These are phyloP conservation scores for Trypanosoma theileri DNA, from an alignment of 208 protist genomes.

Conservation along the genomic window DNA sequence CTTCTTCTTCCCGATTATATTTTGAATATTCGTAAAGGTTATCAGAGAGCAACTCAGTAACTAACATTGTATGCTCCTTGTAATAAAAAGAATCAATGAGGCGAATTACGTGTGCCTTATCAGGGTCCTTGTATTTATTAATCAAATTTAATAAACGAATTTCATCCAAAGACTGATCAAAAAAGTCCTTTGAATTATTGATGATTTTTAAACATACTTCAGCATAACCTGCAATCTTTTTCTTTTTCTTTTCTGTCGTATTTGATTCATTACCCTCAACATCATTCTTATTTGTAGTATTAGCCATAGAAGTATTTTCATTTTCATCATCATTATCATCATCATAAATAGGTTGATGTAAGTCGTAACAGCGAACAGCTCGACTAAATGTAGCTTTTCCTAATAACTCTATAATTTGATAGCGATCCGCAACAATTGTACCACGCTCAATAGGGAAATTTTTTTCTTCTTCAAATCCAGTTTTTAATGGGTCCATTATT, in stretches of 20 bases:
- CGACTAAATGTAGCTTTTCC: constrained; percentile 94
- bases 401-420: constrained; percentile 94
- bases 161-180: constrained; percentile 97
- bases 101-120: constrained; percentile 88
- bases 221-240: constrained; percentile 57
- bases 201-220: constrained; percentile 97
- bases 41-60: constrained; percentile 95
- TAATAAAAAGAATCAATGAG: constrained; percentile 96
- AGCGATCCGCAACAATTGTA: constrained; percentile 91
- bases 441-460: constrained; percentile 91
- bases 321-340: constrained; percentile 44
- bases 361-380: constrained; percentile 93
- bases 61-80: constrained; percentile 97
- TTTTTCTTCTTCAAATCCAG: constrained; percentile 93
- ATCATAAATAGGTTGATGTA: constrained; percentile 82
- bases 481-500: constrained; percentile 91
- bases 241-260: constrained; percentile 17
- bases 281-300: not conserved
- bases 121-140: constrained; percentile 88
- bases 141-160: constrained; percentile 95
- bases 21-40: constrained; percentile 97
- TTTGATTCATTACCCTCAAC: not conserved
- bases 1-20: constrained; percentile 91
- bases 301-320: constrained; percentile 10
- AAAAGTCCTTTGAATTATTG: constrained; percentile 97